Base-by-base conservation (phyloP, 306 rosid species). In the Quillaja saponaria region DNA sequence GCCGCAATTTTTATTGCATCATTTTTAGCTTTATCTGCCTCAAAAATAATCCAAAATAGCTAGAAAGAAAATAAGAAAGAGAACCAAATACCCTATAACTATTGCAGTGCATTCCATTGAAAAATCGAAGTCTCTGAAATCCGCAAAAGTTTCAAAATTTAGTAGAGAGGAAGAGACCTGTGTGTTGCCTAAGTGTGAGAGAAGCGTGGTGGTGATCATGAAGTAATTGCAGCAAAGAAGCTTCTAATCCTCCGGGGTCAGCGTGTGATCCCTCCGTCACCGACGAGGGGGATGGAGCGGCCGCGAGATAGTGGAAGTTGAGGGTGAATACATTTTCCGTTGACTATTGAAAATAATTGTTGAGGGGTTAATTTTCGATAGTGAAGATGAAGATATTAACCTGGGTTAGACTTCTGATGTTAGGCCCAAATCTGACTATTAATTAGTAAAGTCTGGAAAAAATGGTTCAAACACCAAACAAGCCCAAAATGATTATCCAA, bases 1-100 rank as follows among this genome's bases (percentile, higher is more conserved):
- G 13, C 66, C 0, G 94, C 83, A 20, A 77, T 82, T 60, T 51
- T 71, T 6, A 86, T 83, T 0, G 99, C 94, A 1, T 79, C 87
- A 75, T 84, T 86, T 71, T 84, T 92, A 39, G 82, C 84, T 49
- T 80, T 80, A 67, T 91, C 96, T 86, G 79, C 39, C 14, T 16
- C 66, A 25, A 49, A 12, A 18, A 13, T 2, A 8, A 10, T 13
- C 6, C 38, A 11, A 38, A 15, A 2, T 13, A 41, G 51, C 12
- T 13, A 33, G 3, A 5, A 38, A 45, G 7, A 34, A 15, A 18
- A 6, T 16, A 16, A 50, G 39, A 10, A 56, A 25, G 2, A 8
- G 3, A 37, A 12, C 13, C 13, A 50, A 56, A 61, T 37, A 34
- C 46, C 2, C 4, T 2, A 25, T n/a, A n/a, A n/a, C n/a, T n/a